Base-by-base conservation (phyloP, 2,329 filamentous ascomycete species). In the Apiospora phragmitis region DNA sequence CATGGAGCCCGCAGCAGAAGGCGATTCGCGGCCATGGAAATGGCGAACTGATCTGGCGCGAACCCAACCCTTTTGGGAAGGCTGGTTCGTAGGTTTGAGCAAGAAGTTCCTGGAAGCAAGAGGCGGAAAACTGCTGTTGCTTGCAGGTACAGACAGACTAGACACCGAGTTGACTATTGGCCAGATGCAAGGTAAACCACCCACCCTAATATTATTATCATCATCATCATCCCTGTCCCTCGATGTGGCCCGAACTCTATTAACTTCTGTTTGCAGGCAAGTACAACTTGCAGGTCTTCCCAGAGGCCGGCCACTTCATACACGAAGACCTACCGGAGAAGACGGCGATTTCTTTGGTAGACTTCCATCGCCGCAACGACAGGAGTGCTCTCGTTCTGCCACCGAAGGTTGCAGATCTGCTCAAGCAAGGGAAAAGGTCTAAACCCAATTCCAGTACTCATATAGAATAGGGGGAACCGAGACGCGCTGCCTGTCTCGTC, bases 291-390 rank as follows among this genome's bases (percentile, higher is more conserved):
- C 93, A 97, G 76, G 95, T 99, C 8, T 93, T 98, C 76, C 95
- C 96, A 0, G 94, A 97, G 79, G 94, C 96, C 1, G 96, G 96
- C 0, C 96, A 99, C 80, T 99, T 99, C 78, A 90, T 99, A 70
- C 96, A 99, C 74, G 96, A 99, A 81, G 96, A 99, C 80, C 88
- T 95, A 67, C 95, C 96, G 0, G 93, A 94, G 77, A 97, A 95
- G 85, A 97, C 93, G 59, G 96, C 96, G 0, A 86, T 92, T 75
- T 88, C 94, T 11, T 84, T 98, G 68, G 93, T 93, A 1, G 96
- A 99, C 79, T 98, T 99, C 79, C 95, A 96, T 78, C 92, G 91
- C 75, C 87, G 96, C 69, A 99, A 99, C 79, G 95, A 98, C 82
- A 88, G 95, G 72, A 94, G 90, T 76, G 88, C 91, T 14, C 80